phyloP scores from a whole-genome alignment of 371 early-diverging fungal genomes.

The Syncephalastrum racemosum region DNA sequence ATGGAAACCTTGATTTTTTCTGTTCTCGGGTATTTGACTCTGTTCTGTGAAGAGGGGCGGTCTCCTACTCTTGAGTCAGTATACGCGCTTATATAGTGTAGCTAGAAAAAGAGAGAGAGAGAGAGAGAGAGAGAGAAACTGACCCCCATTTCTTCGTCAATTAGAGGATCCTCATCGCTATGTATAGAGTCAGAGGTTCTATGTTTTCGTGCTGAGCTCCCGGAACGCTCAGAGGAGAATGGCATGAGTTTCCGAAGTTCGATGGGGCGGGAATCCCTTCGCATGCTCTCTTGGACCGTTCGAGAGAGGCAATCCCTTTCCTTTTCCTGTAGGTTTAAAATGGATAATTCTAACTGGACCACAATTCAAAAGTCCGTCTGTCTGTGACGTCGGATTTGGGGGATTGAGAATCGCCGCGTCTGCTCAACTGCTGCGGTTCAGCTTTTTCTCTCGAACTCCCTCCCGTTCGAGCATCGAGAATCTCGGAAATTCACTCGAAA shows the following conservation, averaged over 20 bases:
- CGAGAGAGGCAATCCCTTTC: no score
- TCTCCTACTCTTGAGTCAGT: neutral
- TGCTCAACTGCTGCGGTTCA: no score
- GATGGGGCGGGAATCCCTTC: conserved; percentile 37
- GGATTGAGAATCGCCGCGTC: no score
- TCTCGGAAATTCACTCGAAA: no score
- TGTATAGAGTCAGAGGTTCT: conserved; percentile 43
- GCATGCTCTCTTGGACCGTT: conserved; percentile 15
- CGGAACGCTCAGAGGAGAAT: conserved; percentile 26
- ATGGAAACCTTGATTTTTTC: conserved; percentile 13
- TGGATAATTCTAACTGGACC: no score
- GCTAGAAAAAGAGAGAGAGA: neutral
- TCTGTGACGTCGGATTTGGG: no score
- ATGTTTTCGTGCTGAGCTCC: conserved; percentile 26
- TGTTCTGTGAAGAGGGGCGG: conserved; percentile 9
- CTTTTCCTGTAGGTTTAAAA: no score
- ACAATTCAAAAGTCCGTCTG: no score
- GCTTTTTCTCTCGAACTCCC: no score
- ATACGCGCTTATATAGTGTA: neutral
- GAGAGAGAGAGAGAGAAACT: neutral
- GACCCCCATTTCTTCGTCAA: conserved; percentile 47
- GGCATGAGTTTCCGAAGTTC: conserved; percentile 45
- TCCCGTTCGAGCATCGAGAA: no score
- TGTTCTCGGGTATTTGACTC: neutral
- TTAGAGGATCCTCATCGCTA: conserved; percentile 47